phyloP scores from a whole-genome alignment of 805 yeast species.

The Spathaspora gorwiae region DNA sequence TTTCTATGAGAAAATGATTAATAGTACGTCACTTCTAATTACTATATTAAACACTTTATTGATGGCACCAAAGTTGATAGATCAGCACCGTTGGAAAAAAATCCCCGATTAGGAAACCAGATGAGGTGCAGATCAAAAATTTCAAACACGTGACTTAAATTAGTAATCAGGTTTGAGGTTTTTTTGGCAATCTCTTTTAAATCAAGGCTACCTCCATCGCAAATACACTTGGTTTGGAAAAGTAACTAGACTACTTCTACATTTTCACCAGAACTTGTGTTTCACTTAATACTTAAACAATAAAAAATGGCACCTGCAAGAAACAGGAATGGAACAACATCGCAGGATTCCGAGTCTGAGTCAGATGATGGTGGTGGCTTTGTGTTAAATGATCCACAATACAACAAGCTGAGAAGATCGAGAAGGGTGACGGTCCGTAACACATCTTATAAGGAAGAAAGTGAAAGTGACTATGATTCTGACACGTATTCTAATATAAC shows the following conservation, averaged over 20 bases:
- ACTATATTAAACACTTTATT: too few relatives aligned
- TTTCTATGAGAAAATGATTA: too few relatives aligned
- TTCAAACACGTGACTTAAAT: background rate
- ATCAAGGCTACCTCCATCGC: too few relatives aligned
- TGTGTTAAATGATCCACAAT: slow-evolving; percentile 33
- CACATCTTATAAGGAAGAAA: slow-evolving; percentile 21
- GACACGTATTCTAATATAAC: slow-evolving; percentile 8
- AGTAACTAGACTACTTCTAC: too few relatives aligned
- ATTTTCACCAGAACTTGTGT: too few relatives aligned
- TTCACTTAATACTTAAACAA: too few relatives aligned
- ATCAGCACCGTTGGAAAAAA: background rate
- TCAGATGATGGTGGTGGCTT: slow-evolving; percentile 35
- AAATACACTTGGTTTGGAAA: too few relatives aligned
- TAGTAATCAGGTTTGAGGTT: background rate
- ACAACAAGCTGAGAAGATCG: slow-evolving; percentile 12
- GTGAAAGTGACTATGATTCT: slow-evolving; percentile 16
- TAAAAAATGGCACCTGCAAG: background rate
- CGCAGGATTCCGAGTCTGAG: background rate
- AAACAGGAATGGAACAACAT: slow-evolving; percentile 1
- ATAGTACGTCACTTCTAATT: too few relatives aligned
- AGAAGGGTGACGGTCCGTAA: slow-evolving; percentile 9
- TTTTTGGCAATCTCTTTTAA: background rate
- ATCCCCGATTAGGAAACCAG: background rate
- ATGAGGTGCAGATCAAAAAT: background rate
- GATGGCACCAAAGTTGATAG: too few relatives aligned